Base-by-base conservation (phyloP, 208 protist species). In the Herpetomonas muscarum region DNA sequence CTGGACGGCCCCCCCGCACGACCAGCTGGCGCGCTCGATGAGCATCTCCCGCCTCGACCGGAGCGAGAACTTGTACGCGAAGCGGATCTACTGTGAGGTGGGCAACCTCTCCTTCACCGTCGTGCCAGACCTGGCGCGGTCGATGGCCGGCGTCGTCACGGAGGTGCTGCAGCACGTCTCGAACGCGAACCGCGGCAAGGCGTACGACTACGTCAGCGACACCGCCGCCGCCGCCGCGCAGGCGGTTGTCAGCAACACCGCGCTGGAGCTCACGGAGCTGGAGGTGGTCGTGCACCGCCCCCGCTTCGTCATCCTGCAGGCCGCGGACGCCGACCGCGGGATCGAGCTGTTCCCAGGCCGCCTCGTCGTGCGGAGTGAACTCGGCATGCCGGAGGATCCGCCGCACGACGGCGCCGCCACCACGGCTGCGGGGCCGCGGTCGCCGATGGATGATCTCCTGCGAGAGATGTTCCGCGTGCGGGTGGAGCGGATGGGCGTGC, bases 151-250 rank as follows among this genome's bases (percentile, higher is more conserved):
- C 9, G 37, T 70, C 15, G 34, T 81, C 24, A 47, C 61, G 17
- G 82, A 90, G 53, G 66, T 84, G 39, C 55, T 75, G 62, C 56
- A 66, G 22, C 52, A 84, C 56, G 70, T 93, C n/a, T 81, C 77
- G 3, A 76, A 81, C 25, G 57, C 67, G 41, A 90, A 93, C 67
- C 71, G 72, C 28, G 61, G 73, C 53, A 86, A 85, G 57, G 87
- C 80, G 7, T 84, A 81, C 52, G 69, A 78, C 44, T 90, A 87
- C 67, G 69, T 93, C 15, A 70, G 67, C 9, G 74, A 83, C 48
- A 72, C 61, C 19, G 75, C 78, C 1, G 59, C 64, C 31, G 57
- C 61, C 57, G 48, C 66, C 53, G 48, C 67, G 61, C 37, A 59
- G 54, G 62, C 59, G 31, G 48, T 42, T 0, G 53, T 65, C 3